phyloP scores from a whole-genome alignment of 106 monocot species.

The Xerophyta viscosa region DNA sequence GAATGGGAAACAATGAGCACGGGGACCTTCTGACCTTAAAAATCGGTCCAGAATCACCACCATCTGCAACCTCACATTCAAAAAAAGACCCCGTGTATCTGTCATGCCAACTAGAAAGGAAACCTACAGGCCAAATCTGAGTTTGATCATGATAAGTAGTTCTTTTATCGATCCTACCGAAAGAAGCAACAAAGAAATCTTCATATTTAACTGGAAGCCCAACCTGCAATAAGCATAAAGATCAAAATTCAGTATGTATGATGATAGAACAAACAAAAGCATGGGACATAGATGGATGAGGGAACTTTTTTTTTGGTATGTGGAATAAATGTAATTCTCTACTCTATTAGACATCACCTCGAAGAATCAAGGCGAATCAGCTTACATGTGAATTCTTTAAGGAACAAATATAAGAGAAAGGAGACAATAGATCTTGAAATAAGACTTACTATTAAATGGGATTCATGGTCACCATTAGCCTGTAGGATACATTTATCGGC shows the following conservation, averaged over 20 bases:
- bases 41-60: slow-evolving; percentile 70
- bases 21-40: slow-evolving; percentile 77
- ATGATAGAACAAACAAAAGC: too few species aligned
- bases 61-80: slow-evolving; percentile 79
- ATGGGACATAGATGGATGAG: background rate
- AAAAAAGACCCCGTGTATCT: slow-evolving; percentile 84
- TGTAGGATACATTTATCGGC: slow-evolving; percentile 13
- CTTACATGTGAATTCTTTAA: slow-evolving; percentile 42
- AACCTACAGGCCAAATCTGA: slow-evolving; percentile 93
- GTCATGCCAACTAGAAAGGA: slow-evolving; percentile 84
- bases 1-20: slow-evolving; percentile 50
- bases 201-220: slow-evolving; percentile 81
- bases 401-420: too few species aligned
- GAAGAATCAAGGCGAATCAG: too few species aligned
- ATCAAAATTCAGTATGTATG: slow-evolving; percentile 6
- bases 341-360: too few species aligned
- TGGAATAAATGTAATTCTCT: too few species aligned
- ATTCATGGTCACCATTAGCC: slow-evolving; percentile 10
- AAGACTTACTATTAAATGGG: too few species aligned
- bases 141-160: slow-evolving; percentile 46
- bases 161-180: slow-evolving; percentile 59
- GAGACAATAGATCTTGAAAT: too few species aligned
- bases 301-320: too few species aligned
- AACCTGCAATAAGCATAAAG: slow-evolving; percentile 27
- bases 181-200: slow-evolving; percentile 60